Conservation (phyloP, 129 eudicot species). For the Flaveria sonorensis region DNA sequence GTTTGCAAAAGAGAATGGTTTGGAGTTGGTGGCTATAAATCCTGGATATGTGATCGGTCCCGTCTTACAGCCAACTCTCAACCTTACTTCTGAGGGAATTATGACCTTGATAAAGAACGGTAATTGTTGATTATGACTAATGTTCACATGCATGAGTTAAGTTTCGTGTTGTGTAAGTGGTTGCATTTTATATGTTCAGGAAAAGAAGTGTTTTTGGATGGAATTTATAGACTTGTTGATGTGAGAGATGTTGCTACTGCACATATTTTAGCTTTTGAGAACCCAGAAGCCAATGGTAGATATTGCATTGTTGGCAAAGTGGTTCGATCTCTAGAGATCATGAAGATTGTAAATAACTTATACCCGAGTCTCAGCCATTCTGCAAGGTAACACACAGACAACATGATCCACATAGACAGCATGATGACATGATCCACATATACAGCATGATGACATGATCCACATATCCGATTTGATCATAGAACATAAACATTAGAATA, state of each 20-base stretch:
- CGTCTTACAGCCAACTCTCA: constrained; percentile 45
- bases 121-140: background rate
- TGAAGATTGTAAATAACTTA: constrained; percentile 35
- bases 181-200: constrained; percentile 34
- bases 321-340: constrained; percentile 27
- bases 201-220: constrained; percentile 19
- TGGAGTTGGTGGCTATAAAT: constrained; percentile 38
- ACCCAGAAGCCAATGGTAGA: constrained; percentile 50
- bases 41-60: constrained; percentile 46
- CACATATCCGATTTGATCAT: too few species aligned
- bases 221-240: constrained; percentile 42
- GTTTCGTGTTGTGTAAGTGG: background rate
- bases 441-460: too few species aligned
- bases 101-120: constrained; percentile 20
- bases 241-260: constrained; percentile 57
- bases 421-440: too few species aligned
- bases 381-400: constrained; percentile 24
- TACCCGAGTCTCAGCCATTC: constrained; percentile 44
- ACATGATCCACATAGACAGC: too few species aligned
- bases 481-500: background rate
- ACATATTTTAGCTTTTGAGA: constrained; percentile 55
- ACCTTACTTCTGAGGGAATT: constrained; percentile 33
- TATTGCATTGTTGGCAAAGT: constrained; percentile 42
- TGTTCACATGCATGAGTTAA: background rate
- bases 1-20: constrained; percentile 42